Conservation (phyloP, 2,329 filamentous ascomycete genomes). For the Sporothrix brunneoviolacea region DNA sequence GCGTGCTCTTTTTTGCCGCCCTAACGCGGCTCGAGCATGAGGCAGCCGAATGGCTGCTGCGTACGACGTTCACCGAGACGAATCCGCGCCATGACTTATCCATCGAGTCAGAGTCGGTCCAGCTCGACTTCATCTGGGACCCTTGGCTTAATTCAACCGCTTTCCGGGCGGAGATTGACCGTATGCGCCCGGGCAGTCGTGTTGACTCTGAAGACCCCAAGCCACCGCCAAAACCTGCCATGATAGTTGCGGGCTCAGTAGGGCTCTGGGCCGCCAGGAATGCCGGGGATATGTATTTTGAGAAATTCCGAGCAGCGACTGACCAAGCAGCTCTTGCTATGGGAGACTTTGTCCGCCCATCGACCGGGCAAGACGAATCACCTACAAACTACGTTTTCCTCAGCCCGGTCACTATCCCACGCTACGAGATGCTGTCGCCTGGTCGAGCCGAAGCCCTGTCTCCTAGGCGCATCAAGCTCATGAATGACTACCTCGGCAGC, state of each 20-base stretch:
- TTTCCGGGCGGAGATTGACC: slow-evolving; percentile 34
- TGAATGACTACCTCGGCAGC: slow-evolving; percentile 45
- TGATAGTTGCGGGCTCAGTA: slow-evolving; percentile 46
- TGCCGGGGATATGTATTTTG: slow-evolving; percentile 37
- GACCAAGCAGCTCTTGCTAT: slow-evolving; percentile 32
- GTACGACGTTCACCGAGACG: slow-evolving; percentile 26
- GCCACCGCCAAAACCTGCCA: slow-evolving; percentile 30
- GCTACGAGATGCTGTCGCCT: slow-evolving; percentile 36
- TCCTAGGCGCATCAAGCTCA: slow-evolving; percentile 40
- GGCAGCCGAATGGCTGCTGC: slow-evolving; percentile 30
- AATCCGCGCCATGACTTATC: slow-evolving; percentile 39
- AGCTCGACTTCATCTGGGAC: slow-evolving; percentile 55
- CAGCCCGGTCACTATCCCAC: slow-evolving; percentile 35
- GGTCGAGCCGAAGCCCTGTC: slow-evolving; percentile 37
- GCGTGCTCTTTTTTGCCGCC: slow-evolving; percentile 55
- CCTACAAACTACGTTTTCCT: slow-evolving; percentile 24
- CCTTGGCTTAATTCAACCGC: slow-evolving; percentile 50
- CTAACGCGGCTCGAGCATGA: slow-evolving; percentile 40
- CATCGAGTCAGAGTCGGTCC: slow-evolving; percentile 38
- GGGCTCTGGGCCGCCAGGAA: slow-evolving; percentile 51
- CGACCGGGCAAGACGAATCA: background rate
- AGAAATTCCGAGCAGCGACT: slow-evolving; percentile 39
- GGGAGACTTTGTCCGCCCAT: background rate
- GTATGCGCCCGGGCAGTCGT: slow-evolving; percentile 28
- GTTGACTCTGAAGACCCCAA: slow-evolving; percentile 18